Evolutionary conservation across 2,329 filamentous ascomycete species (phyloP).

Genomic region (Fusarium newnesense): DNA sequence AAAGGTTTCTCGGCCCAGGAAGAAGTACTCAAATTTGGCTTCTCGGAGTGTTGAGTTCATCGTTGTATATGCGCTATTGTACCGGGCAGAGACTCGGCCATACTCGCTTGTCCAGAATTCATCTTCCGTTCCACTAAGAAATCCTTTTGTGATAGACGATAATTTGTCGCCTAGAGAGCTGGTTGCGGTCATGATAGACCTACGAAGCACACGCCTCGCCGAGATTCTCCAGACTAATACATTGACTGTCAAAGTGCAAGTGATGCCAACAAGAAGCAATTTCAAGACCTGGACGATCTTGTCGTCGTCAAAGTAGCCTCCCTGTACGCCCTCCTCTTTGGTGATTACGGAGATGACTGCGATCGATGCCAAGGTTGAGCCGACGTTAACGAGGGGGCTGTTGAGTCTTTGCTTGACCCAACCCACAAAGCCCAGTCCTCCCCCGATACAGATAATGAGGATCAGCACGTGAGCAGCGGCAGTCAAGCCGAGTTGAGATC

Average conservation of each 20-base stretch:
- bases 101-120: slow-evolving; percentile 77
- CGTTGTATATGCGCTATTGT: slow-evolving; percentile 73
- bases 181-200: slow-evolving; percentile 77
- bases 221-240: slow-evolving; percentile 82
- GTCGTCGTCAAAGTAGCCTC: slow-evolving; percentile 80
- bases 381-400: slow-evolving; percentile 83
- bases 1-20: slow-evolving; percentile 80
- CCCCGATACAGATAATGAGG: slow-evolving; percentile 84
- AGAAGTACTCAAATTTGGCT: slow-evolving; percentile 88
- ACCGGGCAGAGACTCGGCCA: slow-evolving; percentile 67
- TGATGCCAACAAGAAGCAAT: slow-evolving; percentile 83
- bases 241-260: slow-evolving; percentile 77
- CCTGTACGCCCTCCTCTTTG: slow-evolving; percentile 89
- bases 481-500: slow-evolving; percentile 71
- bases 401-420: slow-evolving; percentile 86
- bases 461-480: slow-evolving; percentile 81
- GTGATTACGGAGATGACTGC: slow-evolving; percentile 91
- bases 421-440: slow-evolving; percentile 85
- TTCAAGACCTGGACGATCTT: slow-evolving; percentile 86
- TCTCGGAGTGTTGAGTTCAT: slow-evolving; percentile 84
- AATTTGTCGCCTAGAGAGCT: slow-evolving; percentile 83
- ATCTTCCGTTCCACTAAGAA: slow-evolving; percentile 83
- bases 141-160: slow-evolving; percentile 82
- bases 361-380: slow-evolving; percentile 85
- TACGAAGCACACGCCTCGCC: slow-evolving; percentile 77